Evolutionary conservation across 2,329 filamentous ascomycete genomes (phyloP).

Genomic region (Cryphonectria parasitica): DNA sequence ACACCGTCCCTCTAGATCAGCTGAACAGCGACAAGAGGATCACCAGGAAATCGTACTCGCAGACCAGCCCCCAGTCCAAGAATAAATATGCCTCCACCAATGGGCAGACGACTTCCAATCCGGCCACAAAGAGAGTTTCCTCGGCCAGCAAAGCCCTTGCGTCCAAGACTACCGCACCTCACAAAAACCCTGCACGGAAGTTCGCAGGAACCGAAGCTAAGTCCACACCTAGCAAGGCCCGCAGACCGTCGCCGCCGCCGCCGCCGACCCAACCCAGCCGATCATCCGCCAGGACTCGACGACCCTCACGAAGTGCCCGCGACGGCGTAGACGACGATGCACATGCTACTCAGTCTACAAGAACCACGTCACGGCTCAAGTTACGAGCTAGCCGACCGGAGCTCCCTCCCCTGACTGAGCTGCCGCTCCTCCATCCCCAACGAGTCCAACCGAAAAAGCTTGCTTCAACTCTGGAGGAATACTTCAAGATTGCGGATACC

Average conservation of each 20-base stretch:
- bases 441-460: constrained; percentile 60
- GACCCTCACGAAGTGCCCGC: constrained; percentile 37
- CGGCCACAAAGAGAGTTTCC: constrained; percentile 37
- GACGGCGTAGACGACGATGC: constrained; percentile 37
- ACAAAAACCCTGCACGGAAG: constrained; percentile 24
- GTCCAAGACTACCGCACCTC: constrained; percentile 12
- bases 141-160: constrained; percentile 37
- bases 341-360: constrained; percentile 26
- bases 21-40: constrained; percentile 56
- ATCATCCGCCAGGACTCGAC: constrained; percentile 33
- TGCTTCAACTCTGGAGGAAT: constrained; percentile 61
- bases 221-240: constrained; percentile 27
- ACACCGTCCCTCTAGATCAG: constrained; percentile 57
- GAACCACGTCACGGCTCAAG: constrained; percentile 21
- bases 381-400: constrained; percentile 28
- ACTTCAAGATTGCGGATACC: constrained; percentile 53
- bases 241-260: constrained; percentile 35
- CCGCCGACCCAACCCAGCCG: constrained; percentile 42
- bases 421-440: constrained; percentile 64
- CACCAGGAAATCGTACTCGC: constrained; percentile 50
- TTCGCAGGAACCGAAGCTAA: constrained; percentile 31
- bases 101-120: constrained; percentile 33
- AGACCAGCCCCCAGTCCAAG: constrained; percentile 38
- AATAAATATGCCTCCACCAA: constrained; percentile 36
- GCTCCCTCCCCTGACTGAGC: constrained; percentile 43